Evolutionary conservation across 768 basidiomycete species (phyloP).

Genomic region (Coprinopsis marcescibilis): DNA sequence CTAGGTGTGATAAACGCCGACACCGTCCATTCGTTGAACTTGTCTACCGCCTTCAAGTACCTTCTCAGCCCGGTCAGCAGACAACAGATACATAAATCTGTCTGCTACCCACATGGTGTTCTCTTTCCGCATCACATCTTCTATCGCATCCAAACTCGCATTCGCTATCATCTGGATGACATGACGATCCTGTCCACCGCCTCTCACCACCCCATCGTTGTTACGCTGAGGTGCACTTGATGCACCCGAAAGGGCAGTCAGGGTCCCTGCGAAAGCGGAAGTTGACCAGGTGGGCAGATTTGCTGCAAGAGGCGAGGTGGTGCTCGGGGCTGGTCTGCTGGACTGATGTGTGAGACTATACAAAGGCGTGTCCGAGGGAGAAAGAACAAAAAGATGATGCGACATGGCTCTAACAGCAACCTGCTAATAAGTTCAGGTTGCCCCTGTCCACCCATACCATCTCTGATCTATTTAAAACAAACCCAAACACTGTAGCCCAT

Average conservation of each 20-base stretch:
- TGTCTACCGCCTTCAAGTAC: constrained; percentile 94
- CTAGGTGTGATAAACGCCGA: constrained; percentile 94
- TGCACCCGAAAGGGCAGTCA: constrained; percentile 83
- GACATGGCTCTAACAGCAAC: constrained; percentile 55
- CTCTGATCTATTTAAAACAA: too few species aligned
- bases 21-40: constrained; percentile 98
- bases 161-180: constrained; percentile 99
- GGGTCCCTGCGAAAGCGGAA: constrained; percentile 84
- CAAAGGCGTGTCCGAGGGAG: constrained; percentile 81
- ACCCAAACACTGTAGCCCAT: too few species aligned
- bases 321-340: constrained; percentile 57
- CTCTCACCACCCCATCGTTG: constrained; percentile 62
- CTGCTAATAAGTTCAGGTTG: too few species aligned
- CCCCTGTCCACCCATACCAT: too few species aligned
- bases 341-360: constrained; percentile 83
- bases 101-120: constrained; percentile 58
- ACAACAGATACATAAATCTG: constrained; percentile 1
- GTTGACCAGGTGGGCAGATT: constrained; percentile 90
- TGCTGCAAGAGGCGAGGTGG: constrained; percentile 65
- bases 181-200: constrained; percentile 82
- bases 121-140: constrained; percentile 86
- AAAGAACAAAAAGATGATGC: constrained; percentile 80
- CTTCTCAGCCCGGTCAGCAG: constrained; percentile 34
- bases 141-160: constrained; percentile 90
- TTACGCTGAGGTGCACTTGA: constrained; percentile 69